phyloP scores from a whole-genome alignment of 1,284 basidiomycete genomes.

The Dichomitus squalens region DNA sequence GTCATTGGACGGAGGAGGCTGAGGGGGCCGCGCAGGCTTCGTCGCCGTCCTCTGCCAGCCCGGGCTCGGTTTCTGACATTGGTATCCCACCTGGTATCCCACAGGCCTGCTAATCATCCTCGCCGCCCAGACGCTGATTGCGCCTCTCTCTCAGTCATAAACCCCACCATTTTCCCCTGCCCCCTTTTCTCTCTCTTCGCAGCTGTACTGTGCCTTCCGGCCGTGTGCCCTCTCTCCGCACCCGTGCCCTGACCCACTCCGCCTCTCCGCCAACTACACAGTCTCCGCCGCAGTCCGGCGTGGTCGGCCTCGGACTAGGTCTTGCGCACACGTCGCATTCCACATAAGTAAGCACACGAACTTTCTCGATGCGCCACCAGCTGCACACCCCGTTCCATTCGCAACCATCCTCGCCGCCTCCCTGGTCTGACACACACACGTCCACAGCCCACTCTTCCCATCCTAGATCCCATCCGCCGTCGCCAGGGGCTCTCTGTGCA shows the following conservation, averaged over 20 bases:
- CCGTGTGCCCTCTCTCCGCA: conserved; percentile 31
- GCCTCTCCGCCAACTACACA: neutral
- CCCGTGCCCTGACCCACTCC: neutral
- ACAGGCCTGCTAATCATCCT: neutral
- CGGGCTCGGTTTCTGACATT: neutral
- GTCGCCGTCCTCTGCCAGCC: neutral
- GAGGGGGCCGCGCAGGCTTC: neutral
- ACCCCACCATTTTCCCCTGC: conserved; percentile 8
- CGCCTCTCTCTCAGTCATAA: conserved; percentile 24
- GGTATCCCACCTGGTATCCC: neutral
- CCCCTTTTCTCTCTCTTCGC: conserved; percentile 9
- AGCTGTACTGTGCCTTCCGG: too few relatives aligned
- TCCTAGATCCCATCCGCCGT: neutral
- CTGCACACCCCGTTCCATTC: neutral
- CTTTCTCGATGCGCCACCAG: conserved; percentile 18
- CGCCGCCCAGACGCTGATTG: conserved; percentile 14
- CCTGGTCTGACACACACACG: neutral
- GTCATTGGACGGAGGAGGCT: conserved; percentile 36
- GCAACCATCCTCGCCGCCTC: neutral
- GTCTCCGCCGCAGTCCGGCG: neutral
- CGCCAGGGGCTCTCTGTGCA: neutral
- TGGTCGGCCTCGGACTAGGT: neutral
- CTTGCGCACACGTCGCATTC: neutral
- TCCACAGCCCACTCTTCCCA: conserved; percentile 2
- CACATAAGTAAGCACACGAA: conserved; percentile 16